phyloP scores from a whole-genome alignment of 2,329 filamentous ascomycete genomes.

The Colletotrichum spinosum region DNA sequence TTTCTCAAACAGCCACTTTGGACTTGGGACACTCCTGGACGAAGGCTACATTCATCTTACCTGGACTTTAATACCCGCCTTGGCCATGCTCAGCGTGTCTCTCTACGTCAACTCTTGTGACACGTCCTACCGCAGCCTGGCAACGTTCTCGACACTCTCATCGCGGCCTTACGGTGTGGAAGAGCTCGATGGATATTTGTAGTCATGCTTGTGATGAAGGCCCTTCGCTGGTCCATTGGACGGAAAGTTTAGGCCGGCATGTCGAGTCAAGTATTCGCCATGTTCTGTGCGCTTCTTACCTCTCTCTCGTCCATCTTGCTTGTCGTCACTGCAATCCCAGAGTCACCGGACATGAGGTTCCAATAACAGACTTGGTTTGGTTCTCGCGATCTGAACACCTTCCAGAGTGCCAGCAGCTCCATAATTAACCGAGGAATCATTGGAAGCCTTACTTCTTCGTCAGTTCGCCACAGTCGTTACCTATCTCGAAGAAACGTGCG shows the following conservation, averaged over 20 bases:
- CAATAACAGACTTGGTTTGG: background rate
- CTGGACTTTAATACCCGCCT: slow-evolving; percentile 10
- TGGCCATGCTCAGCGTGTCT: slow-evolving; percentile 4
- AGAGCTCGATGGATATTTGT: background rate
- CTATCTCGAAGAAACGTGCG: background rate
- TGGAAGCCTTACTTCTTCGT: background rate
- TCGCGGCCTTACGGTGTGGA: background rate
- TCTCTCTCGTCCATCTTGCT: background rate
- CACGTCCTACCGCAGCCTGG: background rate
- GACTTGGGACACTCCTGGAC: slow-evolving; percentile 1
- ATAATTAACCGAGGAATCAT: background rate
- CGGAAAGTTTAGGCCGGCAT: background rate
- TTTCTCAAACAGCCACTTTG: background rate
- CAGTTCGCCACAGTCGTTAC: background rate
- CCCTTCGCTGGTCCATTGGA: background rate
- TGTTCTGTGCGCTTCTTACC: background rate
- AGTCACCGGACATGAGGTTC: background rate
- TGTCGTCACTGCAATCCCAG: background rate
- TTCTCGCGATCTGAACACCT: background rate
- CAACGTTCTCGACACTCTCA: slow-evolving; percentile 2
- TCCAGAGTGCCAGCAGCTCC: background rate
- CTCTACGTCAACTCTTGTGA: slow-evolving; percentile 1
- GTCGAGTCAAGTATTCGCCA: background rate
- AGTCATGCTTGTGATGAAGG: background rate
- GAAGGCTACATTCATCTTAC: slow-evolving; percentile 1